These are phyloP conservation scores for Salvia rosmarinus DNA, from an alignment of 257 asterid species.

Conservation along the genomic window DNA sequence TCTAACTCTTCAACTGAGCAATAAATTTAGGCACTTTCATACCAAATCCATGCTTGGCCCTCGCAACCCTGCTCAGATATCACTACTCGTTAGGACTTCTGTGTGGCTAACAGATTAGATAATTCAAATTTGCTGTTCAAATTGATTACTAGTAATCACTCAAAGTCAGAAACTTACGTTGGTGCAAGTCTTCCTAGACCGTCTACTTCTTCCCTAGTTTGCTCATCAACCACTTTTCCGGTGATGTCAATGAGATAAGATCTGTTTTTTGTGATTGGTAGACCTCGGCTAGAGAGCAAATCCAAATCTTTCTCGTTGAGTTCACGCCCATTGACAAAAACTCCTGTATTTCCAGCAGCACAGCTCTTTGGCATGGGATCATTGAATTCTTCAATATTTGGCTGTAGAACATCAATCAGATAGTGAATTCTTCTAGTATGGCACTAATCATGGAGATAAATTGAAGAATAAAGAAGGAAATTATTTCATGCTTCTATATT, in stretches of 20 bases:
- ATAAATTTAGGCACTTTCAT: slow-evolving; percentile 75
- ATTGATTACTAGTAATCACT: background rate
- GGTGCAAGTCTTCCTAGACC: slow-evolving; percentile 97
- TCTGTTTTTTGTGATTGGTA: slow-evolving; percentile 61
- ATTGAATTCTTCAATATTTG: slow-evolving; percentile 81
- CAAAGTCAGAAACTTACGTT: slow-evolving; percentile 59
- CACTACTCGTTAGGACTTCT: slow-evolving; percentile 17
- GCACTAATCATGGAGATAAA: no score
- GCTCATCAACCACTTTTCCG: slow-evolving; percentile 80
- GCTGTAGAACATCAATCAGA: slow-evolving; percentile 57
- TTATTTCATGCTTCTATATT: slow-evolving; percentile 11
- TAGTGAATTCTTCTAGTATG: no score
- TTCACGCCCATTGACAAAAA: slow-evolving; percentile 87
- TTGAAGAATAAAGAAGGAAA: slow-evolving; percentile 1
- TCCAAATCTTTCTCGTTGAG: slow-evolving; percentile 84
- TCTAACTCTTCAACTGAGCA: slow-evolving; percentile 42
- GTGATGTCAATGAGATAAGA: slow-evolving; percentile 74
- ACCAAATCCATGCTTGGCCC: slow-evolving; percentile 85
- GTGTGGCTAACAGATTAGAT: background rate
- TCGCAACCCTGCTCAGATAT: slow-evolving; percentile 69
- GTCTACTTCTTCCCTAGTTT: slow-evolving; percentile 82
- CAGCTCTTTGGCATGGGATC: slow-evolving; percentile 73
- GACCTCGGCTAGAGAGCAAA: slow-evolving; percentile 81
- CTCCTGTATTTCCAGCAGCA: slow-evolving; percentile 80
- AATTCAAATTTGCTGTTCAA: background rate